Percentiles rank a stretch among this genome's conserved stretches.
Evolutionary conservation across 352 stramenopile genomes (phyloP).

Genomic region (Hyaloperonospora arabidopsidis): DNA sequence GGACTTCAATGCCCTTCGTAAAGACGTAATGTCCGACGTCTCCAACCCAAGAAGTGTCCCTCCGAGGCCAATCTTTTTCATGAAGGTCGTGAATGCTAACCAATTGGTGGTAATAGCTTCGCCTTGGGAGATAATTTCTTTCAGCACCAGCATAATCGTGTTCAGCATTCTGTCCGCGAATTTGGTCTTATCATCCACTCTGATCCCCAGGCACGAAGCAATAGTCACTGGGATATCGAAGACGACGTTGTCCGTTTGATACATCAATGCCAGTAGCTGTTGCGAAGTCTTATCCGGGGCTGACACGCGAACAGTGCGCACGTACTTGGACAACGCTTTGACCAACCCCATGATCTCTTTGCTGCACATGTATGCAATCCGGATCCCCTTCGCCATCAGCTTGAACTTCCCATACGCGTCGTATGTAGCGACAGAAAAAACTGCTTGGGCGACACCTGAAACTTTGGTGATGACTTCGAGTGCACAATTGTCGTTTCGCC

Average conservation of each 20-base stretch:
- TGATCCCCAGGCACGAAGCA: slow-evolving; percentile 30
- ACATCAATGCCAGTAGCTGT: slow-evolving; percentile 32
- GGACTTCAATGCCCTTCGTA: slow-evolving; percentile 24
- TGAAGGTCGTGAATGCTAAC: slow-evolving; percentile 26
- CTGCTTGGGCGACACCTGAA: slow-evolving; percentile 17
- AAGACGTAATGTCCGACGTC: slow-evolving; percentile 22
- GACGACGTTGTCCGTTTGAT: slow-evolving; percentile 38
- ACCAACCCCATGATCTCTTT: slow-evolving; percentile 35
- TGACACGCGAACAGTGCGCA: slow-evolving; percentile 26
- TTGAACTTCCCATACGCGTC: slow-evolving; percentile 27
- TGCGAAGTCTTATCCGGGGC: slow-evolving; percentile 28
- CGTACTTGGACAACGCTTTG: slow-evolving; percentile 30
- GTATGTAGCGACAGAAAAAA: slow-evolving; percentile 21
- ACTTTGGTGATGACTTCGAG: slow-evolving; percentile 31
- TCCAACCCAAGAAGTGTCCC: slow-evolving; percentile 19
- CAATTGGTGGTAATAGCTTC: slow-evolving; percentile 30
- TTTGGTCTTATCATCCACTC: slow-evolving; percentile 24
- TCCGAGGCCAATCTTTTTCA: slow-evolving; percentile 27
- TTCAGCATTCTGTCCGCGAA: slow-evolving; percentile 30
- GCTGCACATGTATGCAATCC: slow-evolving; percentile 30
- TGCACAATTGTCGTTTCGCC: slow-evolving; percentile 17
- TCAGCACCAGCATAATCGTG: slow-evolving; percentile 27
- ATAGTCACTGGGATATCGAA: slow-evolving; percentile 44
- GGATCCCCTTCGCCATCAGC: slow-evolving; percentile 24
- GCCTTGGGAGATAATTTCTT: slow-evolving; percentile 33